Conservation (phyloP, 2,329 filamentous ascomycete genomes). For the Allantophomopsis lycopodina region DNA sequence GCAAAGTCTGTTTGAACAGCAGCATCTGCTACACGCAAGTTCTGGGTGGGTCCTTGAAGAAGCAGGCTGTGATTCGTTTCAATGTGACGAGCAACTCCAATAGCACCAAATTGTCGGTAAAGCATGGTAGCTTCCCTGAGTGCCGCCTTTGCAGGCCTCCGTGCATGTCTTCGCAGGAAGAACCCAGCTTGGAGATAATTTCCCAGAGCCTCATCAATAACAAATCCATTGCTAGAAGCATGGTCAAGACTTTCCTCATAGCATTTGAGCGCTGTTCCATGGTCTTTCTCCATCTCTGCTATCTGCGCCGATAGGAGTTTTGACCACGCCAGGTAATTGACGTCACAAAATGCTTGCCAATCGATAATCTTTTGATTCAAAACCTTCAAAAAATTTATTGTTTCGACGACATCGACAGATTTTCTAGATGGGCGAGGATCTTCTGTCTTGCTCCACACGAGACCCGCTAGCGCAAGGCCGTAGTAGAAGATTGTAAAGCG, state of each 20-base stretch:
- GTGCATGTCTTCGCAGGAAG: constrained; percentile 49
- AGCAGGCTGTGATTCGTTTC: constrained; percentile 55
- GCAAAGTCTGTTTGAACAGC: constrained; percentile 61
- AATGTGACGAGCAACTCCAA: constrained; percentile 54
- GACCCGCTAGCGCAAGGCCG: constrained; percentile 39
- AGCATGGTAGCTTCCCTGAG: constrained; percentile 53
- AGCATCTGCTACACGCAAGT: constrained; percentile 43
- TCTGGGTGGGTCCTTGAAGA: constrained; percentile 45
- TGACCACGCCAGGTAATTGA: constrained; percentile 62
- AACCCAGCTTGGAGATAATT: constrained; percentile 64
- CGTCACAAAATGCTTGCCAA: constrained; percentile 48
- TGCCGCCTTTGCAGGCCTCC: constrained; percentile 54
- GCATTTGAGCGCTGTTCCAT: constrained; percentile 41
- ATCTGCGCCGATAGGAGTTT: constrained; percentile 55
- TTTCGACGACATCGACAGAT: constrained; percentile 21
- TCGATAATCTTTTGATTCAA: constrained; percentile 48
- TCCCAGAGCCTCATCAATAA: constrained; percentile 59
- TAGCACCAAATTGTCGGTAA: constrained; percentile 56
- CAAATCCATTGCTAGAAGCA: constrained; percentile 49
- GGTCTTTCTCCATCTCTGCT: constrained; percentile 43
- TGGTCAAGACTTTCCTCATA: constrained; percentile 66
- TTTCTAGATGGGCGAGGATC: constrained; percentile 10
- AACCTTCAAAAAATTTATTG: constrained; percentile 36
- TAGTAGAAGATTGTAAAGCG: constrained; percentile 45
- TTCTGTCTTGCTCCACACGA: constrained; percentile 21